Evolutionary conservation across 495 filamentous ascomycete species (phyloP), one percentile per base, ranked within the genome.

Genomic region (Patellaria atrata): DNA sequence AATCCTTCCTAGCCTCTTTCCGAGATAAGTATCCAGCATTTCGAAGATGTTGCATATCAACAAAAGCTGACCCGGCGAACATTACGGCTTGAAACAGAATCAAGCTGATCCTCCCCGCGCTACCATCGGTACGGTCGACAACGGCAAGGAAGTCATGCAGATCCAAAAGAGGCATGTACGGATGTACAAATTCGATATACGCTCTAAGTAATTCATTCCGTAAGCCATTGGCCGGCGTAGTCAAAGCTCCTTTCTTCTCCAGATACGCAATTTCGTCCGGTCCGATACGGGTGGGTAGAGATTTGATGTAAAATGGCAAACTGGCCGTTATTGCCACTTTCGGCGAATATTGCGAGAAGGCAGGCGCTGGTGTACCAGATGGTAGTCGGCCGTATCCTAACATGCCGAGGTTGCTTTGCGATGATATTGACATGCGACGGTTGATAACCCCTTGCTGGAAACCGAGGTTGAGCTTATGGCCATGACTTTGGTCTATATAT

Each of bases 131-230:
- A 35, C 64, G 59, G 23, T 73, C 69, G 35, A 85, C 67, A 27
- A 69, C 71, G 41, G 63, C 55, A 17, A 89, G 51, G 50, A 87
- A 83, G 25, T 82, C 70, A 39, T 77, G 68, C 39, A 83, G 55
- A 41, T 92, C 80, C 30, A 92, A 47, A 17, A 87, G 60, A n/a
- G 83, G 83, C 81, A 89, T 87, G 54, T 79, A 87, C 4, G 82
- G 81, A 48, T 92, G 76, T 5, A 89, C 82, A 54, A 75, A 89
- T 50, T 87, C 77, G 33, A 85, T 63, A 49, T 83, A 87, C 14
- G 70, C 69, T 40, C 72, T 71, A 3, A 92, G 56, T 17, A 89
- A 57, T 33, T 79, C 82, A 53, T 74, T 81, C 47, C 82, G 74
- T 19, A 87, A 53, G 1, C 51, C 52, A n/a, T 62, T 55, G 22